phyloP scores from a whole-genome alignment of 768 basidiomycete genomes.

The Melanogaster broomeanus region DNA sequence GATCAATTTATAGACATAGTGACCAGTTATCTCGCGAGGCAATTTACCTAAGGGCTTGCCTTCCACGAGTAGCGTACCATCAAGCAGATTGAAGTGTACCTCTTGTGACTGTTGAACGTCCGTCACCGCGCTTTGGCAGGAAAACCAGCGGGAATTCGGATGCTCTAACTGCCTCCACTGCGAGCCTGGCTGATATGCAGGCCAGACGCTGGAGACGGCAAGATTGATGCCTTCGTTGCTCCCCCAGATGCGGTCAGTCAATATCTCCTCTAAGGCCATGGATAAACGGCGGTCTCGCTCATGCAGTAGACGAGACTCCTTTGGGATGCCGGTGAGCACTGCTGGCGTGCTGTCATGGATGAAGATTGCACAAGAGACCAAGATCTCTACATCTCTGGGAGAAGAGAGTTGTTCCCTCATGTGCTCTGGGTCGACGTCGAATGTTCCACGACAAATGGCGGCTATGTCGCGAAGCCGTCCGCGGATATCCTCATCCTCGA shows the following conservation, averaged over 20 bases:
- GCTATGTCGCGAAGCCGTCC: slow-evolving; percentile 18
- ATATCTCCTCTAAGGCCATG: slow-evolving; percentile 21
- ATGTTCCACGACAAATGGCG: slow-evolving; percentile 28
- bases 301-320: slow-evolving; percentile 23
- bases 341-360: slow-evolving; percentile 33
- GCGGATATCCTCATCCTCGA: neutral
- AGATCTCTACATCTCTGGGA: slow-evolving; percentile 23
- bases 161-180: slow-evolving; percentile 21
- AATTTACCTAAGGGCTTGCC: slow-evolving; percentile 43
- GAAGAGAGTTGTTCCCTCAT: slow-evolving; percentile 18
- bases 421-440: slow-evolving; percentile 18
- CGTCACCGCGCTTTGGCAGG: slow-evolving; percentile 17
- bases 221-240: slow-evolving; percentile 26
- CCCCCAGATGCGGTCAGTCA: slow-evolving; percentile 15
- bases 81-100: slow-evolving; percentile 42
- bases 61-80: slow-evolving; percentile 42
- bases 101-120: slow-evolving; percentile 18
- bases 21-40: slow-evolving; percentile 31
- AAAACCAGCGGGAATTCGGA: slow-evolving; percentile 33
- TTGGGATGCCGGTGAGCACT: neutral
- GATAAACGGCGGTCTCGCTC: slow-evolving; percentile 35
- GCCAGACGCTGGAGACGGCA: slow-evolving; percentile 34
- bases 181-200: slow-evolving; percentile 24
- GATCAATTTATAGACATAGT: slow-evolving; percentile 37
- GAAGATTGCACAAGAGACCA: slow-evolving; percentile 35